Percentiles rank a stretch among this genome's conserved stretches.
Evolutionary conservation across 768 basidiomycete genomes (phyloP).

Genomic region (Fomitopsis serialis): DNA sequence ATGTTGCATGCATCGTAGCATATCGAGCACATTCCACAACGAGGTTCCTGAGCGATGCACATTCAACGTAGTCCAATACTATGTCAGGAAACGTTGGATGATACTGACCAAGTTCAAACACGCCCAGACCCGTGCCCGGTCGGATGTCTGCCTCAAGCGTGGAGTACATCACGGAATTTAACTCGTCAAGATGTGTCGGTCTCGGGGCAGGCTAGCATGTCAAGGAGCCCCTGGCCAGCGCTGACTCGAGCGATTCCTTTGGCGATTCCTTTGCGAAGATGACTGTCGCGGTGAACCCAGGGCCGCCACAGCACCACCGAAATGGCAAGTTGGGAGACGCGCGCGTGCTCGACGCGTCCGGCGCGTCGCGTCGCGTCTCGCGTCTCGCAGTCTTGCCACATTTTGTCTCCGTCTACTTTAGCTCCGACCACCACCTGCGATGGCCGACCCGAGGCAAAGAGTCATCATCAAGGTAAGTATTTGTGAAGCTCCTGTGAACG

Average conservation of each 20-base stretch:
- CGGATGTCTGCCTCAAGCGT: conserved; percentile 69
- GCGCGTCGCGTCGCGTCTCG: conserved; percentile 19
- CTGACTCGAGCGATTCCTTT: background rate
- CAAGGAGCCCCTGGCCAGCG: too few species aligned
- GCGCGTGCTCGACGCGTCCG: background rate
- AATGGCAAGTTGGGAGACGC: background rate
- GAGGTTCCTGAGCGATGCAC: conserved; percentile 56
- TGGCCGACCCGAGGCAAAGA: conserved; percentile 35
- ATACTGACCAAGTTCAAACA: conserved; percentile 65
- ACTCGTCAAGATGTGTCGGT: background rate
- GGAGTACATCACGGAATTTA: conserved; percentile 48
- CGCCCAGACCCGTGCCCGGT: conserved; percentile 71
- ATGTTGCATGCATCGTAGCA: conserved; percentile 58
- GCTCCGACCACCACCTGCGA: conserved; percentile 7
- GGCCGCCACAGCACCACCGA: background rate
- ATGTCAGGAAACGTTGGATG: conserved; percentile 3
- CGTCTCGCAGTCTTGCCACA: background rate
- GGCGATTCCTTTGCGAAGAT: background rate
- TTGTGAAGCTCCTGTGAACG: background rate
- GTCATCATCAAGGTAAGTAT: conserved; percentile 37
- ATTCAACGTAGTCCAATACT: conserved; percentile 4
- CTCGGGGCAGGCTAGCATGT: too few species aligned
- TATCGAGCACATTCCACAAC: conserved; percentile 71
- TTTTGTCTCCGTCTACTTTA: conserved; percentile 11
- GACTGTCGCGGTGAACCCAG: background rate